Evolutionary conservation across 257 asterid species (phyloP).

Genomic region (Lycium ferocissimum): DNA sequence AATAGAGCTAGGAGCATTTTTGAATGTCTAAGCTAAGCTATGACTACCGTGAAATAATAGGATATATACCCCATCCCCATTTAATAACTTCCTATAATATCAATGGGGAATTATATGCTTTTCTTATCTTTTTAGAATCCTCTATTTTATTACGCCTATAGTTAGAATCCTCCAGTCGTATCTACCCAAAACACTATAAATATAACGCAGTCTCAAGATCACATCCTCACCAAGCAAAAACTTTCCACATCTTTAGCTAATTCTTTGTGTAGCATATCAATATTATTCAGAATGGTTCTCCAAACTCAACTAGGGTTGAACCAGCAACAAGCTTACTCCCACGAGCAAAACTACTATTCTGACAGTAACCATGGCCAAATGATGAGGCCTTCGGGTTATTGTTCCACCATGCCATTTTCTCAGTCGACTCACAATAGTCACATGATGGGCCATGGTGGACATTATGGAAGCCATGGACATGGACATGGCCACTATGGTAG

Average conservation of each 20-base stretch:
- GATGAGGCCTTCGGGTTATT: background rate
- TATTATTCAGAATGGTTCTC: background rate
- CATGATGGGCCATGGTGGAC: background rate
- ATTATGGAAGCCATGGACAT: background rate
- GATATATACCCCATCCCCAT: no score
- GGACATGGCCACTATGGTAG: slow-evolving; percentile 12
- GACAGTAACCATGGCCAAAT: background rate
- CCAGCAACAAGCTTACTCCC: background rate
- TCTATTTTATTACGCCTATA: background rate
- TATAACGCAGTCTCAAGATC: background rate
- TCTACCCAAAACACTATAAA: background rate
- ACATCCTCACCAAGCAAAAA: background rate
- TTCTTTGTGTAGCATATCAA: background rate
- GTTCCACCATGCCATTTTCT: background rate
- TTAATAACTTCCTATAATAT: background rate
- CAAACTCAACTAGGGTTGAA: background rate
- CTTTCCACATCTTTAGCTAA: background rate
- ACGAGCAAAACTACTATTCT: background rate
- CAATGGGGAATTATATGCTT: background rate
- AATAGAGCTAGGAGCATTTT: no score
- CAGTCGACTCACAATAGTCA: background rate
- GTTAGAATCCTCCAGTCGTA: background rate
- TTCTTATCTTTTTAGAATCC: slow-evolving; percentile 19
- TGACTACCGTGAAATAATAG: no score
- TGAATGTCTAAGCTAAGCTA: no score